Evolutionary conservation across 768 basidiomycete genomes (phyloP).

Genomic region (Goffeauzyma gilvescens): DNA sequence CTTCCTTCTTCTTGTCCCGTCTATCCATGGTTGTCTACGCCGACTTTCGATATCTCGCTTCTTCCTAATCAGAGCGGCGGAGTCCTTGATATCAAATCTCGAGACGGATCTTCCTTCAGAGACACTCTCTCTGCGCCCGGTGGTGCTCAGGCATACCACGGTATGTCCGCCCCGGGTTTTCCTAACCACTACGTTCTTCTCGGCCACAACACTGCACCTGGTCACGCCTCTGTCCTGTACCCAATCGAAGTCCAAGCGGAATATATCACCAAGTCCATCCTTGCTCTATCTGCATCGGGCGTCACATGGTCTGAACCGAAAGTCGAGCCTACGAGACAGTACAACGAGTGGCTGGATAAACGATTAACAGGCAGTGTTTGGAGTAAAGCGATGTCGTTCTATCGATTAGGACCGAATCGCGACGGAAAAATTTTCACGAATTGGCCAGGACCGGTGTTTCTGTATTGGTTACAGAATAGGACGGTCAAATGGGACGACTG

Average conservation of each 20-base stretch:
- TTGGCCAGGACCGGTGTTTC: constrained; percentile 9
- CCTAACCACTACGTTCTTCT: constrained; percentile 12
- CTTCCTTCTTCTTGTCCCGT: no score
- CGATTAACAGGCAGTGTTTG: constrained; percentile 9
- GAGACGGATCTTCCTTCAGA: constrained; percentile 1
- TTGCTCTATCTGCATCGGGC: constrained; percentile 2
- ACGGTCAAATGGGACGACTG: constrained; percentile 9
- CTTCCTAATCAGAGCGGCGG: no score
- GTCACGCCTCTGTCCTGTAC: constrained; percentile 12
- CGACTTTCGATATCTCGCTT: no score
- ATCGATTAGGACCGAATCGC: constrained; percentile 5
- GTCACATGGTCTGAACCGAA: constrained; percentile 13
- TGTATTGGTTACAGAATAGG: constrained; percentile 10
- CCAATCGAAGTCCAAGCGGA: constrained; percentile 13
- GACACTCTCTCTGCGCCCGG: constrained; percentile 1
- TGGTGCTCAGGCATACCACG: constrained; percentile 7
- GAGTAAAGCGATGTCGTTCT: constrained; percentile 9
- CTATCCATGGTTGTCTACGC: no score
- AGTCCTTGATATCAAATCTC: constrained; percentile 11
- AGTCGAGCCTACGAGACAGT: constrained; percentile 9
- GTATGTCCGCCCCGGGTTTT: constrained; percentile 10
- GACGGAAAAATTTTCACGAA: constrained; percentile 11
- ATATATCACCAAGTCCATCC: constrained; percentile 12
- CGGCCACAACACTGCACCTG: constrained; percentile 12
- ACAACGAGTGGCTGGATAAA: constrained; percentile 11